A percentile compares a stretch with the other conserved stretches of the same genome.
Evolutionary conservation across 371 early-diverging fungal species (phyloP).

Genomic region (Actinomortierella wolfii): DNA sequence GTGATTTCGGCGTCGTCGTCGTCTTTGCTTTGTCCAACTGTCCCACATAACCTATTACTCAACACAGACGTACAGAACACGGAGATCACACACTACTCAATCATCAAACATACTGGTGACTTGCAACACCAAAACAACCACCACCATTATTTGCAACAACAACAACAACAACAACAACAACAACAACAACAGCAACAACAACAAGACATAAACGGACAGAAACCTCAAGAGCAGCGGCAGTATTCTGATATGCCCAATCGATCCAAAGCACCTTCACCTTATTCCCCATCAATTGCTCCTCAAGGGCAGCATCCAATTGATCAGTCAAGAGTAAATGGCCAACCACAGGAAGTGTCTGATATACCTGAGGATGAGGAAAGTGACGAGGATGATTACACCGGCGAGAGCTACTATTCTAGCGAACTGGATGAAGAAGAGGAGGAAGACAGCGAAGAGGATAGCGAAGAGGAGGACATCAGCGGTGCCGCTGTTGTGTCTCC

Average conservation of each 20-base stretch:
- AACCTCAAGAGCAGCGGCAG: neutral
- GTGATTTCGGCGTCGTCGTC: neutral
- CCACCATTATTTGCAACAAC: neutral
- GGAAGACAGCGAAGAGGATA: conserved; percentile 10
- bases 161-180: conserved; percentile 8
- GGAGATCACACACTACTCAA: no score
- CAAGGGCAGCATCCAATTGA: neutral
- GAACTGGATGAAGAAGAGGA: conserved; percentile 13
- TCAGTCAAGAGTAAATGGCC: neutral
- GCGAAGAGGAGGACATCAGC: conserved; percentile 10
- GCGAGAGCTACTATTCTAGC: conserved; percentile 1
- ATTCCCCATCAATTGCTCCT: neutral
- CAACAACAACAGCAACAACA: conserved; percentile 12
- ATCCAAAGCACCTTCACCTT: neutral
- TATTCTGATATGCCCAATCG: neutral
- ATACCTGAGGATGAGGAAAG: neutral
- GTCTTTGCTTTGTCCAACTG: neutral
- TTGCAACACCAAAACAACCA: conserved; percentile 1
- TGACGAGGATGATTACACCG: neutral
- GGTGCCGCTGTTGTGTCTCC: neutral
- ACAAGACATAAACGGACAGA: neutral
- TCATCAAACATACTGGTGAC: no score
- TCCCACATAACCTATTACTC: no score
- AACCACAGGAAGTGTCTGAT: neutral
- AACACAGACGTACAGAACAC: no score